Evolutionary conservation across 1,139 yeast genomes (phyloP).

Genomic region (Hansenula lynferdii): DNA sequence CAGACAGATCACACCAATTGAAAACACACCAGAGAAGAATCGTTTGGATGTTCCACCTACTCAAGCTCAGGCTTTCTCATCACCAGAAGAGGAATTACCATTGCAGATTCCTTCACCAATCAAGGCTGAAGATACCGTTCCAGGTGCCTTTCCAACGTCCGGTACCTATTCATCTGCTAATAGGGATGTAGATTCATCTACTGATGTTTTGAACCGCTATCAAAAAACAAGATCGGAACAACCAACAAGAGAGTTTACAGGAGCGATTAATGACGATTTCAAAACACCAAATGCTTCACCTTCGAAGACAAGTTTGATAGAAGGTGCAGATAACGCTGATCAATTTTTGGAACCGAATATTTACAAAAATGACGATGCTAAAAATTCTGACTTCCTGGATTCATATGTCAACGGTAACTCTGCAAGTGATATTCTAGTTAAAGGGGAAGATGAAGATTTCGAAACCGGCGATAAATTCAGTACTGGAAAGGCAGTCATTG

Average conservation of each 20-base stretch:
- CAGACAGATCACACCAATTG: neutral
- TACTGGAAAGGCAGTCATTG: too few relatives aligned
- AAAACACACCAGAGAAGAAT: constrained; percentile 6
- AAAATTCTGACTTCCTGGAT: constrained; percentile 22
- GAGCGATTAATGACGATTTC: constrained; percentile 4
- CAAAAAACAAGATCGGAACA: neutral
- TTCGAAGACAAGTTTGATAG: neutral
- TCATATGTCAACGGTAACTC: constrained; percentile 16
- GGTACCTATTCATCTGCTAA: neutral
- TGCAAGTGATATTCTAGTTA: constrained; percentile 6
- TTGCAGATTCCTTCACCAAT: constrained; percentile 21
- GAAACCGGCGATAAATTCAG: neutral
- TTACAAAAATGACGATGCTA: constrained; percentile 10
- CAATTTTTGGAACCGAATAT: constrained; percentile 2
- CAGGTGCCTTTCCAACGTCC: constrained; percentile 6
- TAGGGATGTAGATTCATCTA: neutral
- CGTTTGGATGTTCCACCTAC: neutral
- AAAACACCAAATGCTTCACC: constrained; percentile 12
- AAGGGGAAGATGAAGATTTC: neutral
- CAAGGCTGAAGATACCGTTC: constrained; percentile 3
- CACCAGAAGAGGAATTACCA: constrained; percentile 20
- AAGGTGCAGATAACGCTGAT: constrained; percentile 1
- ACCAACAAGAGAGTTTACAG: neutral
- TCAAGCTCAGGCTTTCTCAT: constrained; percentile 3
- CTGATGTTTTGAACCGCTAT: neutral